These are phyloP conservation scores for Colletotrichum tanaceti DNA, from an alignment of 2,329 filamentous ascomycete genomes.

Conservation along the genomic window DNA sequence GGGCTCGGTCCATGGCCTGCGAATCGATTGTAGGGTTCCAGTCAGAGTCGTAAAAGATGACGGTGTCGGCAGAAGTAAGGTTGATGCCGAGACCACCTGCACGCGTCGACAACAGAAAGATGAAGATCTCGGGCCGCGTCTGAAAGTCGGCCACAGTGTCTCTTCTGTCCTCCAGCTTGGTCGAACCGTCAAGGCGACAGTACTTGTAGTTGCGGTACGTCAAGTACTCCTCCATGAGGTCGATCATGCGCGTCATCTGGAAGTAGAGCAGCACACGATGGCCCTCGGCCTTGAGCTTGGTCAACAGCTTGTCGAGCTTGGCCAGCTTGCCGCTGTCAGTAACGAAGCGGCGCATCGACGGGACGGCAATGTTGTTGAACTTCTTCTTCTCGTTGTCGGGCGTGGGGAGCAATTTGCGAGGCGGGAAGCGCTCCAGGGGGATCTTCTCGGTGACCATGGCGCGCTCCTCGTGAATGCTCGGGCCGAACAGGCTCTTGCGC, in stretches of 20 bases:
- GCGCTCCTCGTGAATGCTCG: slow-evolving; percentile 73
- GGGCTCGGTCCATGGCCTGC: slow-evolving; percentile 98
- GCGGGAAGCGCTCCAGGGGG: slow-evolving; percentile 72
- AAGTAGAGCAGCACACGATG: slow-evolving; percentile 98
- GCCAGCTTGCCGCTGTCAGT: slow-evolving; percentile 97
- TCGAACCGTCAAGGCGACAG: slow-evolving; percentile 94
- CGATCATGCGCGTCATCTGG: slow-evolving; percentile 99
- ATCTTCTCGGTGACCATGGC: slow-evolving; percentile 80
- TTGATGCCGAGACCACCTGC: slow-evolving; percentile 99
- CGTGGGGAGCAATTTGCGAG: slow-evolving; percentile 74
- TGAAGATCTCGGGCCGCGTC: slow-evolving; percentile 91
- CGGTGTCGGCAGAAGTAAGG: slow-evolving; percentile 93
- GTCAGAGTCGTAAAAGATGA: slow-evolving; percentile 99
- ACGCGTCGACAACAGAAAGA: slow-evolving; percentile 95
- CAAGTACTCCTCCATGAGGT: slow-evolving; percentile 98
- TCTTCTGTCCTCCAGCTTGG: slow-evolving; percentile 94
- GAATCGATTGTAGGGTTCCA: slow-evolving; percentile 99
- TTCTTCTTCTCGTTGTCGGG: slow-evolving; percentile 85
- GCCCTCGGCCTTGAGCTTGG: slow-evolving; percentile 88
- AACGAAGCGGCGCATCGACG: slow-evolving; percentile 97
- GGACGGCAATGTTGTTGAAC: slow-evolving; percentile 91
- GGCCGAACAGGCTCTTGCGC: slow-evolving; percentile 80
- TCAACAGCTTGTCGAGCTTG: slow-evolving; percentile 86
- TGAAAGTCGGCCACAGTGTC: slow-evolving; percentile 98
- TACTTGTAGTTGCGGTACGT: slow-evolving; percentile 99